Conservation (phyloP, 805 yeast genomes). For the Yarrowia alimentaria region DNA sequence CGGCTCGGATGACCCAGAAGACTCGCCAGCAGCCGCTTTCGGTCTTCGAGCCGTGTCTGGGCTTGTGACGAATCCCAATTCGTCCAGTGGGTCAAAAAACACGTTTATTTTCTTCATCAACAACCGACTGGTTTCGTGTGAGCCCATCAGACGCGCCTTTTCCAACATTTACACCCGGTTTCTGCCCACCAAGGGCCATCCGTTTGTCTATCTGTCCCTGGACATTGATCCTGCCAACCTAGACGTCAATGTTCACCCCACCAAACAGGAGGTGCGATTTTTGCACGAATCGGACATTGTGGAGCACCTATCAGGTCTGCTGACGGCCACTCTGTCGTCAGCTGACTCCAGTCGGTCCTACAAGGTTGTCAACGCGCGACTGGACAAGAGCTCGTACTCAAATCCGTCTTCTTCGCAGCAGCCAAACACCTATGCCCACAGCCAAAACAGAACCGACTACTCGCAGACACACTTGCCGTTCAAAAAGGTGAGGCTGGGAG, state of each 20-base stretch:
- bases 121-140: slow-evolving; percentile 76
- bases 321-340: slow-evolving; percentile 39
- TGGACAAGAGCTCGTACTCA: no score
- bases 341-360: no score
- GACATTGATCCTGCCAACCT: slow-evolving; percentile 63
- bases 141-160: slow-evolving; percentile 71
- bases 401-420: no score
- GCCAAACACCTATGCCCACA: background rate
- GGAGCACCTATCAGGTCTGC: slow-evolving; percentile 50
- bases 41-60: no score
- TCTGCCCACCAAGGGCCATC: slow-evolving; percentile 73
- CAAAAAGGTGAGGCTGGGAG: slow-evolving; percentile 52
- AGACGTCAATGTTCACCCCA: slow-evolving; percentile 95
- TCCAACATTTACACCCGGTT: slow-evolving; percentile 58
- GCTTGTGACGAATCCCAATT: slow-evolving; percentile 69
- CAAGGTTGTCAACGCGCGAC: no score
- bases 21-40: no score
- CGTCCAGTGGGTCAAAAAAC: slow-evolving; percentile 60
- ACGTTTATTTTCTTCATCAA: slow-evolving; percentile 82
- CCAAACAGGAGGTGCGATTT: slow-evolving; percentile 88
- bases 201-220: slow-evolving; percentile 76
- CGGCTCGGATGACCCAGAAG: no score
- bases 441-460: background rate
- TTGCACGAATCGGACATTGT: slow-evolving; percentile 83
- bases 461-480: slow-evolving; percentile 5